Percentiles rank a stretch among this genome's conserved stretches.
Conservation (phyloP, 345 rosid genomes). For the Lenwebbia sp. region DNA sequence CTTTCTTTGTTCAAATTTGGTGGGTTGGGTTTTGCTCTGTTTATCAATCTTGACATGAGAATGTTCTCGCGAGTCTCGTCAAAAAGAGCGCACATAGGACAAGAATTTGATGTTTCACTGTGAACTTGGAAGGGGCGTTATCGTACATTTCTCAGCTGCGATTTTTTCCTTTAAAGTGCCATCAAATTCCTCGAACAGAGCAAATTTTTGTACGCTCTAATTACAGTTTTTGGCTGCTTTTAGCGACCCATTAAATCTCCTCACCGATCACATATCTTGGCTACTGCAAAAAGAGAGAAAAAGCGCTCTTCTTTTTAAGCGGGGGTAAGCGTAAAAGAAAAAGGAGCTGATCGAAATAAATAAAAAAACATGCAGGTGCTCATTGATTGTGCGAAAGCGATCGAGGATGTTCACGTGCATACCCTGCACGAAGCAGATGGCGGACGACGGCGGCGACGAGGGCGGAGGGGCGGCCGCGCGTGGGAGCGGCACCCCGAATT, state of each 20-base stretch:
- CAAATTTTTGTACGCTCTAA: neutral
- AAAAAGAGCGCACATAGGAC: neutral
- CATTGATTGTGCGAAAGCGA: neutral
- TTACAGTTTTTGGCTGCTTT: neutral
- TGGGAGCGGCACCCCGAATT: slow-evolving; percentile 61
- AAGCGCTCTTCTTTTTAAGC: neutral
- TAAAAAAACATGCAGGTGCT: neutral
- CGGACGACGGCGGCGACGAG: slow-evolving; percentile 67
- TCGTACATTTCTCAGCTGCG: neutral
- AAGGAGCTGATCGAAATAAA: neutral
- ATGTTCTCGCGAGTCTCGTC: neutral
- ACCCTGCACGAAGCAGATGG: slow-evolving; percentile 82
- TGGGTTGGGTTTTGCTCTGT: neutral
- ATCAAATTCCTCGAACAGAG: neutral
- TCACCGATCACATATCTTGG: neutral
- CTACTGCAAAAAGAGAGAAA: neutral
- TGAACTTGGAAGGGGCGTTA: neutral
- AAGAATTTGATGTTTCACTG: neutral
- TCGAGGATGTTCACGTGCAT: slow-evolving; percentile 84
- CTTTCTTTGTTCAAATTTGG: neutral
- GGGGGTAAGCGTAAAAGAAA: neutral
- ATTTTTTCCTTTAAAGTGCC: neutral
- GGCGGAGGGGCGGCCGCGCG: slow-evolving; percentile 55
- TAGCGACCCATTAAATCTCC: neutral
- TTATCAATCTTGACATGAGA: neutral